phyloP scores from a whole-genome alignment of 805 yeast species.

The Clavispora fructus region DNA sequence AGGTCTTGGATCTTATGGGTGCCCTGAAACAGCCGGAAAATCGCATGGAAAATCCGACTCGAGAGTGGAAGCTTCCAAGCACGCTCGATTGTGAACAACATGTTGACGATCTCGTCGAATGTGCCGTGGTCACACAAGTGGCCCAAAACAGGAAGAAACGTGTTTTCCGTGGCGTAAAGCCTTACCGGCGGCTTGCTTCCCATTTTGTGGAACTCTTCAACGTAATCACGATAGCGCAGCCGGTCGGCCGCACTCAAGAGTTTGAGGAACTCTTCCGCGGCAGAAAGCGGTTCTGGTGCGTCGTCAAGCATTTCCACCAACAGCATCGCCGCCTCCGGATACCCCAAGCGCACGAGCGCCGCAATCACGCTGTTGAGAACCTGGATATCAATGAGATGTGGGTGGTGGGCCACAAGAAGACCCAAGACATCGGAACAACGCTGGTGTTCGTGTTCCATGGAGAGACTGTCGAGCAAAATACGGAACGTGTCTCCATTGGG shows the following conservation, averaged over 20 bases:
- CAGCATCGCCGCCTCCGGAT: conserved; percentile 9
- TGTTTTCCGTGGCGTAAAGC: conserved; percentile 20
- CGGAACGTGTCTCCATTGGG: conserved; percentile 9
- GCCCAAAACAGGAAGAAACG: conserved; percentile 20
- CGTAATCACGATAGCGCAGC: conserved; percentile 10
- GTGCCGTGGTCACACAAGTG: conserved; percentile 9
- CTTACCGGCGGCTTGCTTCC: conserved; percentile 10
- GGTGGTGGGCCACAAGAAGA: conserved; percentile 2
- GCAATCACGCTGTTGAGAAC: conserved; percentile 16
- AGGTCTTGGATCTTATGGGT: conserved; percentile 3
- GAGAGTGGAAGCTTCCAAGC: conserved; percentile 26
- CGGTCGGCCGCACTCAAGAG: conserved; percentile 20
- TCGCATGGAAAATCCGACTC: conserved; percentile 21
- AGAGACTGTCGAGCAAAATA: conserved; percentile 11
- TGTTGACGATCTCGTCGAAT: conserved; percentile 8
- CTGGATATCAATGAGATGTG: conserved; percentile 12
- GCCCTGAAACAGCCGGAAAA: conserved; percentile 15
- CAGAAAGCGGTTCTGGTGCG: neutral
- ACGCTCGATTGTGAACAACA: conserved; percentile 17
- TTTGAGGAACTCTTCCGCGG: conserved; percentile 13
- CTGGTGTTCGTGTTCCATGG: conserved; percentile 1
- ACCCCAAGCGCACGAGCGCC: conserved; percentile 9
- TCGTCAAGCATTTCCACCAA: conserved; percentile 1
- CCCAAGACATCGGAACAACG: conserved; percentile 1
- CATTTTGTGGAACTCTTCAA: conserved; percentile 13